Evolutionary conservation across 768 basidiomycete species (phyloP).

Genomic region (Clitopilus hobsonii): DNA sequence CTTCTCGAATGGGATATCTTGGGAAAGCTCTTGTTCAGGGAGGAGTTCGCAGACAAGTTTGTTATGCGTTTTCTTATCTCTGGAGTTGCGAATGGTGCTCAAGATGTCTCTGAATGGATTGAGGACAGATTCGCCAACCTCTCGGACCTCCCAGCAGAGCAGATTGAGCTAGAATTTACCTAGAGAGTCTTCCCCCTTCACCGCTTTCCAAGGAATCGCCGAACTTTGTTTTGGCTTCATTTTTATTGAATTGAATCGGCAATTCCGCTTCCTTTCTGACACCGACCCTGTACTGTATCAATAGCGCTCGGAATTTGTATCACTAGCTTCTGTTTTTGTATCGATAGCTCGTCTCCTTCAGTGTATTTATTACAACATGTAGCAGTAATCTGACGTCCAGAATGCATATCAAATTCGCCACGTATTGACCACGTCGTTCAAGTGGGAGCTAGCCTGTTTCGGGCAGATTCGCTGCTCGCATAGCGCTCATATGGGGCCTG

Average conservation of each 20-base stretch:
- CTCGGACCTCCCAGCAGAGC: neutral
- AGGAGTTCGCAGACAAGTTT: constrained; percentile 9
- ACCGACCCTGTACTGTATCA: neutral
- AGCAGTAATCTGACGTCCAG: neutral
- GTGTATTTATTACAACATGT: neutral
- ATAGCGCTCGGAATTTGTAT: too few relatives aligned
- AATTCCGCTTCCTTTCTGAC: neutral
- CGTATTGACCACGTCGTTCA: neutral
- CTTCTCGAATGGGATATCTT: constrained; percentile 25
- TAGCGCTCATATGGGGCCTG: too few relatives aligned
- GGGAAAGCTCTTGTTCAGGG: constrained; percentile 12
- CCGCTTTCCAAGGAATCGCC: neutral
- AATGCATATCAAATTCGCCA: neutral
- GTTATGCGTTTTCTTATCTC: constrained; percentile 21
- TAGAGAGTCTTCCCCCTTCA: neutral
- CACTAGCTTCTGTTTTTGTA: neutral
- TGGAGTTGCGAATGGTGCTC: constrained; percentile 24
- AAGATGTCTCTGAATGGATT: constrained; percentile 11
- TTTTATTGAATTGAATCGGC: neutral
- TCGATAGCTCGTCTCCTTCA: neutral
- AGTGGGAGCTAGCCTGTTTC: neutral
- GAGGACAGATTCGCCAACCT: neutral
- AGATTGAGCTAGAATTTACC: neutral
- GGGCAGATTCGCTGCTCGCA: too few relatives aligned
- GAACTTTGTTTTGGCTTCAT: neutral